Evolutionary conservation across 805 yeast species (phyloP), one percentile per base, ranked within the genome.

Genomic region (Kregervanrija fluxuum): DNA sequence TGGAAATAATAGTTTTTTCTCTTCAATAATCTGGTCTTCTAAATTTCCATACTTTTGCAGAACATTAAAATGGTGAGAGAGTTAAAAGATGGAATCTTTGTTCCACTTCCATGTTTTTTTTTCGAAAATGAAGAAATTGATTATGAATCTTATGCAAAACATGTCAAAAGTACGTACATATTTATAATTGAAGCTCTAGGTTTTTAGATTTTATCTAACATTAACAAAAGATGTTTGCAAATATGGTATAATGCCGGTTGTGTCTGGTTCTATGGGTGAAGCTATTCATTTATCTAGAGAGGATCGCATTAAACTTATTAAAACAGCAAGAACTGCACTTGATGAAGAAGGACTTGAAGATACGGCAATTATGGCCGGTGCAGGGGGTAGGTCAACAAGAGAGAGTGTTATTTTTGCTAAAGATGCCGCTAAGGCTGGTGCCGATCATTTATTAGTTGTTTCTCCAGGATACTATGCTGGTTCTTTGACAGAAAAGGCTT

Each of bases 201-300:
- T 22, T 22, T 22, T 22, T 22, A 6, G 2, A 22, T 22, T 22
- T 22, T 22, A 22, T 5, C 28, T 22, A 22, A 22, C 28, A 22
- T 22, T 2, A 22, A 22, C 28, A 4, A 22, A 22, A 22, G 28
- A 22, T 22, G 28, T 22, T 22, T 51, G 60, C 36, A 45, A 44
- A 5, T 51, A 49, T 31, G 70, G 70, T 8, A 59, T 68, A 30
- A 50, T 52, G 16, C 49, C 66, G 22, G 68, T 67, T 11, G 57
- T 65, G 10, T 53, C 68, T 9, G 72, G 72, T 1, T 66, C 70
- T 5, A 66, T 67, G 61, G 72, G 72, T 10, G 72, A 68, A 49
- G 61, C 67, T 14, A 51, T 58, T 12, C 68, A 66, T 45, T 50
- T 67, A 42, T 60, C 63, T 4, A 44, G 55, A 28, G 49, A 54